These are phyloP conservation scores for Clarireedia sp. DNA, from an alignment of 2,329 filamentous ascomycete species.

Conservation along the genomic window DNA sequence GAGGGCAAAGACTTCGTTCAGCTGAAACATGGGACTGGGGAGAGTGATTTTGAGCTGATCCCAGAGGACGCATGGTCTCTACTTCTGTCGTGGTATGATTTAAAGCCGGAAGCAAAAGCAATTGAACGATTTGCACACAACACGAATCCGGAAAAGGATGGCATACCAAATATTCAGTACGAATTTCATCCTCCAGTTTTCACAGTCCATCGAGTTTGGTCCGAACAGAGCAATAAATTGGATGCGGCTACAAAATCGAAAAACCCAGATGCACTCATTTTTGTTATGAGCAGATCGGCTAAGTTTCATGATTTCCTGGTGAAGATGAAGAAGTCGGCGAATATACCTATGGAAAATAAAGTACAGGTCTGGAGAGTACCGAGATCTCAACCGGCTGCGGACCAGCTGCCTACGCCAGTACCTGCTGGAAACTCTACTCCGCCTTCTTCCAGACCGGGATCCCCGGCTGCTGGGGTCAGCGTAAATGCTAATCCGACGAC, in stretches of 20 bases:
- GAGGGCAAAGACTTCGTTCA: slow-evolving; percentile 56
- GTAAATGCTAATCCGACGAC: neutral
- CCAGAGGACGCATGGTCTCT: slow-evolving; percentile 75
- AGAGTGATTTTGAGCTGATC: slow-evolving; percentile 70
- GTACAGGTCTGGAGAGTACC: slow-evolving; percentile 50
- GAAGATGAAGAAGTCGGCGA: slow-evolving; percentile 59
- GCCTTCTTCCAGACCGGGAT: slow-evolving; percentile 26
- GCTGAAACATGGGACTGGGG: slow-evolving; percentile 59
- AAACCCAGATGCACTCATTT: slow-evolving; percentile 51
- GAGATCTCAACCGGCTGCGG: slow-evolving; percentile 22
- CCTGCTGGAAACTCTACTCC: slow-evolving; percentile 35
- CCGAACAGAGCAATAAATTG: slow-evolving; percentile 46
- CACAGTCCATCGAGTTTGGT: slow-evolving; percentile 72
- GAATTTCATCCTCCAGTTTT: slow-evolving; percentile 82
- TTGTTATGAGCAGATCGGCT: slow-evolving; percentile 64
- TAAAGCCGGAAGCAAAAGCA: slow-evolving; percentile 59
- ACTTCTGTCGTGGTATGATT: slow-evolving; percentile 74
- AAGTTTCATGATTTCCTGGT: slow-evolving; percentile 69
- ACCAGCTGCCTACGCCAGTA: slow-evolving; percentile 30
- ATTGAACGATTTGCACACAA: slow-evolving; percentile 75
- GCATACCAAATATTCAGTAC: slow-evolving; percentile 61
- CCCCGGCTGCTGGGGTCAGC: slow-evolving; percentile 15
- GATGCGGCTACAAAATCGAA: slow-evolving; percentile 54
- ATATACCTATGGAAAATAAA: slow-evolving; percentile 62
- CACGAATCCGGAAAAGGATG: slow-evolving; percentile 51